Evolutionary conservation across 78 protist species (phyloP).

Genomic region (Trichosphaerium sp.): DNA sequence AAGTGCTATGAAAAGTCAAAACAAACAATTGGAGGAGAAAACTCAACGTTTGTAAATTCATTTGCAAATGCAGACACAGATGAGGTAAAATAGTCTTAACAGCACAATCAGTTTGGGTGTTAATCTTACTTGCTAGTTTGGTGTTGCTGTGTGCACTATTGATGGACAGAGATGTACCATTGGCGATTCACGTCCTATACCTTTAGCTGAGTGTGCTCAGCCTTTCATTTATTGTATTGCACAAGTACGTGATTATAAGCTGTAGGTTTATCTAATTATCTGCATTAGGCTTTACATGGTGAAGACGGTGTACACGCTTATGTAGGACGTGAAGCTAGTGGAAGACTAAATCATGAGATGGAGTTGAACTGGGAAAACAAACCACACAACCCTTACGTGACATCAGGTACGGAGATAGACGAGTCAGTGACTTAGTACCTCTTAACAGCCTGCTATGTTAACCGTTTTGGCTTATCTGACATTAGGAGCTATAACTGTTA

Average conservation of each 20-base stretch:
- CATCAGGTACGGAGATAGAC: too few relatives aligned
- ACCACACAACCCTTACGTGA: slow-evolving; percentile 58
- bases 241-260: slow-evolving; percentile 2
- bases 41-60: too few relatives aligned
- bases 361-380: not conserved
- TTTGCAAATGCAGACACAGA: too few relatives aligned
- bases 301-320: not conserved
- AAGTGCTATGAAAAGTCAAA: too few relatives aligned
- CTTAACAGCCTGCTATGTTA: too few relatives aligned
- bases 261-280: slow-evolving; percentile 11
- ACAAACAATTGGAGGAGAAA: too few relatives aligned
- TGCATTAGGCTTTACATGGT: not conserved
- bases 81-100: too few relatives aligned
- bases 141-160: slow-evolving; percentile 40
- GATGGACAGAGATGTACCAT: slow-evolving; percentile 46
- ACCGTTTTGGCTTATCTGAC: too few relatives aligned
- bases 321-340: slow-evolving; percentile 38
- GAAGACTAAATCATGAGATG: slow-evolving; percentile 17
- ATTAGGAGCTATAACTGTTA: too few relatives aligned
- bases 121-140: too few relatives aligned
- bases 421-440: too few relatives aligned
- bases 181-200: slow-evolving; percentile 45
- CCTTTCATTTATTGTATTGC: slow-evolving; percentile 14
- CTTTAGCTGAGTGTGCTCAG: slow-evolving; percentile 26
- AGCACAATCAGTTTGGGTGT: too few relatives aligned